phyloP scores from a whole-genome alignment of 345 rosid species.

The Syzygium aromaticum region DNA sequence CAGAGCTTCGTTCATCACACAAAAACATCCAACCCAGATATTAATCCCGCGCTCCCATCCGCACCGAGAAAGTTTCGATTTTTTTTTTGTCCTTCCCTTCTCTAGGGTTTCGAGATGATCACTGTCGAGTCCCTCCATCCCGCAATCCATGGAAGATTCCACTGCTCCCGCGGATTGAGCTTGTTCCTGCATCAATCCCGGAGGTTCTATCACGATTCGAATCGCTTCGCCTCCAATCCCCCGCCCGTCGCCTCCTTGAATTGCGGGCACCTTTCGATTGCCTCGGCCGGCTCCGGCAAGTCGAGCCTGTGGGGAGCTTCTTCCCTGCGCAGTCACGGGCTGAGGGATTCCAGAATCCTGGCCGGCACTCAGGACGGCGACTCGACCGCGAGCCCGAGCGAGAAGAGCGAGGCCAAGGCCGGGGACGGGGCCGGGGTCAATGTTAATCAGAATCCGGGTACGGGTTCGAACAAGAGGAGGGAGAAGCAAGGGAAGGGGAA shows the following conservation, averaged over 20 bases:
- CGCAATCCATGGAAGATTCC: slow-evolving; percentile 5
- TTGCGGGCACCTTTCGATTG: neutral
- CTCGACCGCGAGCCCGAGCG: slow-evolving; percentile 13
- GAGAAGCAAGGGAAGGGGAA: slow-evolving; percentile 43
- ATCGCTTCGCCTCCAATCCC: neutral
- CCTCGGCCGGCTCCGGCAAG: neutral
- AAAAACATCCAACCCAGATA: neutral
- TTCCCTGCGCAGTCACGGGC: slow-evolving; percentile 17
- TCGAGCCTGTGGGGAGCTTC: slow-evolving; percentile 24
- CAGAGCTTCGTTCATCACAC: neutral
- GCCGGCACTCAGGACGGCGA: slow-evolving; percentile 74
- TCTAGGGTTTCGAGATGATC: neutral
- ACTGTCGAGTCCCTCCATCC: slow-evolving; percentile 4
- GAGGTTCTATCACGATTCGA: neutral
- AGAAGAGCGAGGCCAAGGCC: slow-evolving; percentile 13
- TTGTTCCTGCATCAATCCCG: neutral
- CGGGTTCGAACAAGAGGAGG: slow-evolving; percentile 38
- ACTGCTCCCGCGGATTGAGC: slow-evolving; percentile 17
- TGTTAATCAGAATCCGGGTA: slow-evolving; percentile 14
- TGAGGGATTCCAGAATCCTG: slow-evolving; percentile 23
- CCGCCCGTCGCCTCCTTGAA: neutral
- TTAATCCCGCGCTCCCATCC: neutral
- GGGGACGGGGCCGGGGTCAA: slow-evolving; percentile 3
- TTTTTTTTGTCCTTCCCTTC: neutral
- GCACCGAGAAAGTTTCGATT: neutral